Percentiles rank a stretch among this genome's conserved stretches.
These are phyloP conservation scores for Sporobolomyces roseus DNA, from an alignment of 768 basidiomycete species.

Conservation along the genomic window DNA sequence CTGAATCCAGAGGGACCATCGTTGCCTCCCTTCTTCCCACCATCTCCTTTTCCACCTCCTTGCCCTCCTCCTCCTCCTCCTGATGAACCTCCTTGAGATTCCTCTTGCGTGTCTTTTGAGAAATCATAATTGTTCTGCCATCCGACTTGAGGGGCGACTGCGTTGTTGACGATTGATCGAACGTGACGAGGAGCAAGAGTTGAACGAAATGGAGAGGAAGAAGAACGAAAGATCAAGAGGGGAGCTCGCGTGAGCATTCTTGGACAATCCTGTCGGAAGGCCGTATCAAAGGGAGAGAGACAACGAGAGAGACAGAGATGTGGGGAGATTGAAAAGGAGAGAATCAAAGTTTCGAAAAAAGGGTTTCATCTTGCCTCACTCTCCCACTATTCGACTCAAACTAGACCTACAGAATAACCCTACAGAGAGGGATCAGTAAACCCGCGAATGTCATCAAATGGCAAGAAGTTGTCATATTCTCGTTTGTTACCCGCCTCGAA, in stretches of 20 bases:
- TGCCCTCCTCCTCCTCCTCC: background rate
- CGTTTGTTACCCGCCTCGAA: conserved; percentile 5
- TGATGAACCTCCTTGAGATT: background rate
- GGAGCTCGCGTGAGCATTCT: conserved; percentile 1
- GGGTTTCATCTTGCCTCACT: no score
- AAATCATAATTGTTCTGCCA: conserved; percentile 11
- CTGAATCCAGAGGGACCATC: conserved; percentile 12
- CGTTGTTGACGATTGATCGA: conserved; percentile 23
- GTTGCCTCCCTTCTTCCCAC: conserved; percentile 8
- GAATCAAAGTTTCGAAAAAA: no score
- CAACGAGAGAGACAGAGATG: no score
- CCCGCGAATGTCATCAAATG: no score
- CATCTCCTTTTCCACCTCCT: background rate
- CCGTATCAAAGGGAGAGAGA: no score
- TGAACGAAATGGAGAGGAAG: background rate
- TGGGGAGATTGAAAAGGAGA: no score
- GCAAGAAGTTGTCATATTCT: conserved; percentile 26
- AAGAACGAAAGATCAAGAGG: background rate
- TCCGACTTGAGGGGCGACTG: conserved; percentile 20
- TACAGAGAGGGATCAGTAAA: no score
- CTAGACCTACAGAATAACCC: no score
- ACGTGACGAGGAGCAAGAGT: background rate
- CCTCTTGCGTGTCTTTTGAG: background rate
- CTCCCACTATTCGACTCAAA: no score
- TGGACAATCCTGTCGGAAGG: background rate